Conservation (phyloP, 2,329 filamentous ascomycete genomes). For the Penicillium sp. region DNA sequence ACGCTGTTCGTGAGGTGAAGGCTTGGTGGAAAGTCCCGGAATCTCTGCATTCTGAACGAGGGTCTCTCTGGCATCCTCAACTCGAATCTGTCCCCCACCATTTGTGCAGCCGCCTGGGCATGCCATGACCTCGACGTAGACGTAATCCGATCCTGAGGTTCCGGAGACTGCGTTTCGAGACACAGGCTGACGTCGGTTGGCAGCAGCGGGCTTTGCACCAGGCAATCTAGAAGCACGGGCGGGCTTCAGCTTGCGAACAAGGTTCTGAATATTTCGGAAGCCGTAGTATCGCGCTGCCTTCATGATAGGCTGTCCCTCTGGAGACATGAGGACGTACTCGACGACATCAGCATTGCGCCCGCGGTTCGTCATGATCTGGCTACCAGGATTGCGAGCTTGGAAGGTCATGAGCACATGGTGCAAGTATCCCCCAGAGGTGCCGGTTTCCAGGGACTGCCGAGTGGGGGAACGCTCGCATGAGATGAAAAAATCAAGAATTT, state of each 20-base stretch:
- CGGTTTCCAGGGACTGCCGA: constrained; percentile 55
- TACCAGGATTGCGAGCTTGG: constrained; percentile 67
- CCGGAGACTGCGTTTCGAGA: constrained; percentile 33
- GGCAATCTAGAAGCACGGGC: constrained; percentile 74
- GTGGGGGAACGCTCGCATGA: constrained; percentile 55
- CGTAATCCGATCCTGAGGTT: constrained; percentile 60
- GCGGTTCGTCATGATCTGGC: constrained; percentile 66
- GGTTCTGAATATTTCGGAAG: constrained; percentile 96
- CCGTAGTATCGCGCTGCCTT: constrained; percentile 91
- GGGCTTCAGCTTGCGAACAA: constrained; percentile 88
- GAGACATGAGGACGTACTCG: constrained; percentile 69
- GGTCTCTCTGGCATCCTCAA: constrained; percentile 64
- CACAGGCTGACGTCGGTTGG: constrained; percentile 30
- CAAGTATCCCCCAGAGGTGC: constrained; percentile 85
- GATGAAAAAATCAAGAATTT: constrained; percentile 67
- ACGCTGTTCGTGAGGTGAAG: constrained; percentile 76
- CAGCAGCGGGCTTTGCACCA: constrained; percentile 59
- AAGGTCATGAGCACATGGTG: constrained; percentile 78
- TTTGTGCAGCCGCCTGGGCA: constrained; percentile 99
- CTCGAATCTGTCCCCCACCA: constrained; percentile 91
- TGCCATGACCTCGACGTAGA: constrained; percentile 98
- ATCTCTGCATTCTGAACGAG: constrained; percentile 23
- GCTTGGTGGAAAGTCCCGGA: constrained; percentile 46
- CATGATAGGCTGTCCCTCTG: constrained; percentile 61
- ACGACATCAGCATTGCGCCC: constrained; percentile 90